phyloP scores from a whole-genome alignment of 2,329 filamentous ascomycete species.

The Stachybotrys echinatus region DNA sequence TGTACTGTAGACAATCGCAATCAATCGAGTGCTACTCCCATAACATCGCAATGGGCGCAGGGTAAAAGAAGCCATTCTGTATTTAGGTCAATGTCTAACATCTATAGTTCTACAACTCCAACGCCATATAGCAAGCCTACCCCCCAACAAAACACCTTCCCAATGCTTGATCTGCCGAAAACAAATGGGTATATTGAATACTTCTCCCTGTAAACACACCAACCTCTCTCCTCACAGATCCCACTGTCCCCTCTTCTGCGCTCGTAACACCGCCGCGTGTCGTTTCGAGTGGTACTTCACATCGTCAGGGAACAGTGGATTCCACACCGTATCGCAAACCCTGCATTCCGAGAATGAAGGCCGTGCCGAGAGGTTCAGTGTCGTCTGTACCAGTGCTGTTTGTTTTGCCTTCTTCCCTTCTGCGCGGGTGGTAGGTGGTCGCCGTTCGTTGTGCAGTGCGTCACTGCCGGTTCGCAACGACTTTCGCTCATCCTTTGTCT shows the following conservation, averaged over 20 bases:
- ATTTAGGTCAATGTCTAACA: no score
- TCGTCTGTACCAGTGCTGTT: slow-evolving; percentile 30
- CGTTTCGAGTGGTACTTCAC: slow-evolving; percentile 36
- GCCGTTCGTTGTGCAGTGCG: slow-evolving; percentile 2
- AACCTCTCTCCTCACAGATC: slow-evolving; percentile 11
- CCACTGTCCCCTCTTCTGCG: slow-evolving; percentile 12
- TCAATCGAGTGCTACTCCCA: no score
- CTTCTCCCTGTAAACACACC: neutral
- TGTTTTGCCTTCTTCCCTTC: slow-evolving; percentile 12
- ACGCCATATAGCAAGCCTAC: no score
- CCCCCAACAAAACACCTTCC: no score
- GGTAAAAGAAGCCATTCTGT: no score
- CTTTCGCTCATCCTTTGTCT: neutral
- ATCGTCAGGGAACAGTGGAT: slow-evolving; percentile 36
- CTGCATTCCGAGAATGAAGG: slow-evolving; percentile 38
- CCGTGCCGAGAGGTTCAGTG: slow-evolving; percentile 36
- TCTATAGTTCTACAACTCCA: no score
- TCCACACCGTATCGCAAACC: slow-evolving; percentile 37
- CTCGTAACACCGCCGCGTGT: slow-evolving; percentile 27
- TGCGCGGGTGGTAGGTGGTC: neutral
- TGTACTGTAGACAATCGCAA: no score
- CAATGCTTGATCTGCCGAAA: no score
- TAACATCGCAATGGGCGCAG: no score
- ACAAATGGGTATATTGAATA: neutral
- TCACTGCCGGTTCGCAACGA: neutral